Percentiles rank a stretch among this genome's conserved stretches.
Conservation (phyloP, 352 stramenopile species). For the Globisporangium uncinulatum region DNA sequence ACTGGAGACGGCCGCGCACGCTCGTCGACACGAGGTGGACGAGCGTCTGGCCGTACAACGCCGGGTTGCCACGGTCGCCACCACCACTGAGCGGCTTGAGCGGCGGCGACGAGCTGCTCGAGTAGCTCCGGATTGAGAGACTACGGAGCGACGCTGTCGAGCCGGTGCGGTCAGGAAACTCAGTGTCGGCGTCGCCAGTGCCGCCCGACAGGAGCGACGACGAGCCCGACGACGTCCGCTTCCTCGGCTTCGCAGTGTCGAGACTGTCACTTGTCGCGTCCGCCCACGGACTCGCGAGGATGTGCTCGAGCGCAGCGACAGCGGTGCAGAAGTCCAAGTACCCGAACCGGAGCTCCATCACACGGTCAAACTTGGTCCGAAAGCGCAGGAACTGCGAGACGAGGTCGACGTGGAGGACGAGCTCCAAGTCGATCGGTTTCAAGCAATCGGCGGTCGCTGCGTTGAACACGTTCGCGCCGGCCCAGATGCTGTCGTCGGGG, state of each 20-base stretch:
- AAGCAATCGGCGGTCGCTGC: constrained; percentile 62
- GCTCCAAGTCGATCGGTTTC: constrained; percentile 71
- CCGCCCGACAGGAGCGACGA: constrained; percentile 44
- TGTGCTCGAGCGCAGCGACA: constrained; percentile 51
- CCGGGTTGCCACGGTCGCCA: constrained; percentile 25
- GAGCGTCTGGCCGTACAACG: constrained; percentile 56
- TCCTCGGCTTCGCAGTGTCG: constrained; percentile 11
- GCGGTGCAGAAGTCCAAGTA: constrained; percentile 81
- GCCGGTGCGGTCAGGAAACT: constrained; percentile 21
- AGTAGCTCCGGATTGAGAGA: constrained; percentile 5
- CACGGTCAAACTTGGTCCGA: constrained; percentile 64
- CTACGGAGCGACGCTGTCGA: constrained; percentile 20
- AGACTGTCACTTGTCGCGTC: not conserved
- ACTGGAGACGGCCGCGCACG: constrained; percentile 68
- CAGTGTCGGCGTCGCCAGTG: constrained; percentile 22
- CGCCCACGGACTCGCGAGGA: constrained; percentile 28
- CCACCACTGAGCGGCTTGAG: constrained; percentile 17
- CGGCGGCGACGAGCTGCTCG: constrained; percentile 1
- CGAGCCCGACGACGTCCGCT: constrained; percentile 39
- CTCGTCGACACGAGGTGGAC: constrained; percentile 74
- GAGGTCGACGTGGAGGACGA: constrained; percentile 64
- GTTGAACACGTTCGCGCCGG: constrained; percentile 20
- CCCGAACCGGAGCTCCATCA: constrained; percentile 77
- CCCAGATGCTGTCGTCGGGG: constrained; percentile 72
- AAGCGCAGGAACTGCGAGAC: constrained; percentile 53